Percentiles rank a stretch among this genome's conserved stretches.
Evolutionary conservation across 768 basidiomycete genomes (phyloP).

Genomic region (Russula emetica): DNA sequence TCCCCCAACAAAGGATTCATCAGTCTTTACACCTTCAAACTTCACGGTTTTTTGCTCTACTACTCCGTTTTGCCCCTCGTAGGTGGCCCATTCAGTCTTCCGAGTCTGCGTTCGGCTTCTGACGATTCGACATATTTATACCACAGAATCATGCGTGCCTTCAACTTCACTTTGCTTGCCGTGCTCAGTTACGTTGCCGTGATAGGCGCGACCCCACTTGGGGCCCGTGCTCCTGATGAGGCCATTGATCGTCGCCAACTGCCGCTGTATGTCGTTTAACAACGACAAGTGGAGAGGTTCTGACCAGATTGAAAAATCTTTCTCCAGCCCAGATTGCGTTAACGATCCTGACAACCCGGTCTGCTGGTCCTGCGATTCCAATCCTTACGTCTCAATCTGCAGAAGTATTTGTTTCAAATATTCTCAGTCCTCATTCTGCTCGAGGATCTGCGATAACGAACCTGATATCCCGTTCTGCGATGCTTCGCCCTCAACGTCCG

Average conservation of each 20-base stretch:
- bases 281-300: not conserved
- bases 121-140: not conserved
- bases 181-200: not conserved
- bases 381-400: too few species aligned
- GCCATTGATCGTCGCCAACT: not conserved
- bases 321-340: too few species aligned
- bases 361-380: too few species aligned
- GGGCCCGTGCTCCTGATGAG: not conserved
- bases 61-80: not conserved
- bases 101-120: not conserved
- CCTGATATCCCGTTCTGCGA: too few species aligned
- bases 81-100: not conserved
- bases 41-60: not conserved
- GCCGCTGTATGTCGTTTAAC: not conserved
- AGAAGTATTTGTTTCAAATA: too few species aligned
- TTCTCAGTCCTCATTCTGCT: too few species aligned
- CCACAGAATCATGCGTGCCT: not conserved
- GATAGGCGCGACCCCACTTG: not conserved
- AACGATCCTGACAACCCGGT: too few species aligned
- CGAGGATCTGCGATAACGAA: too few species aligned
- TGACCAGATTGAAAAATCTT: not conserved
- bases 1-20: too few species aligned
- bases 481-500: too few species aligned
- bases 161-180: not conserved
- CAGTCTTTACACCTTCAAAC: not conserved